These are phyloP conservation scores for Quercus berberidifolia DNA, from an alignment of 306 rosid species.

Conservation along the genomic window DNA sequence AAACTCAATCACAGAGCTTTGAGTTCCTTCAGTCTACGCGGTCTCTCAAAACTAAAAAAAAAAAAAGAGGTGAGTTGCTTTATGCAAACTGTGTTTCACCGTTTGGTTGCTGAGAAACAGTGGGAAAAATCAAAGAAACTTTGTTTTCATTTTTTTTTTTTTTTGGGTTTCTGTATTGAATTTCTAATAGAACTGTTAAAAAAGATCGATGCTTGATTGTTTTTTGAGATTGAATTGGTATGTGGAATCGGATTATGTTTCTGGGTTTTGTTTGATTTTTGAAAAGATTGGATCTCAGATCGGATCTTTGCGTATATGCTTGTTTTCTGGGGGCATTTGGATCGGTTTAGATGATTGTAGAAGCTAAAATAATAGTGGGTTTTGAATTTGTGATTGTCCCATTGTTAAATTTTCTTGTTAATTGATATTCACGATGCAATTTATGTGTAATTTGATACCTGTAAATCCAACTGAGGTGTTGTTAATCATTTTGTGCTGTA, in stretches of 20 bases:
- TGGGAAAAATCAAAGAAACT: not conserved
- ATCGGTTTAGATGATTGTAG: not conserved
- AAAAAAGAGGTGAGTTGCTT: constrained; percentile 2
- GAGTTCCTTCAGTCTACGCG: not conserved
- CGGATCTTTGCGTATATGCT: not conserved
- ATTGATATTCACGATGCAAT: not conserved
- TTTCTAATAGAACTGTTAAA: not conserved
- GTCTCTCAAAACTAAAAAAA: not conserved
- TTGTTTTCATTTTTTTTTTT: not conserved
- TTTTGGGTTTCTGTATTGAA: not conserved
- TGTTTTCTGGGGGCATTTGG: not conserved
- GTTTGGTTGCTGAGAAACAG: constrained; percentile 1
- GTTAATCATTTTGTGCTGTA: not conserved
- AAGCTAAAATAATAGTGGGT: not conserved
- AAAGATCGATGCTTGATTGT: not conserved
- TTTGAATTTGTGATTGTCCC: not conserved
- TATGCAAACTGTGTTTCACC: not conserved
- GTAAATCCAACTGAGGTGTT: not conserved
- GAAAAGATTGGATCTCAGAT: constrained; percentile 4
- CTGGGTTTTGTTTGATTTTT: not conserved
- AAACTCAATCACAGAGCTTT: not conserved
- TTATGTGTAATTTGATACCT: not conserved
- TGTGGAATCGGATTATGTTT: not conserved
- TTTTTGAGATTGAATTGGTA: not conserved
- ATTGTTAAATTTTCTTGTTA: not conserved